These are phyloP conservation scores for Penicillium freii DNA, from an alignment of 2,329 filamentous ascomycete genomes.

Conservation along the genomic window DNA sequence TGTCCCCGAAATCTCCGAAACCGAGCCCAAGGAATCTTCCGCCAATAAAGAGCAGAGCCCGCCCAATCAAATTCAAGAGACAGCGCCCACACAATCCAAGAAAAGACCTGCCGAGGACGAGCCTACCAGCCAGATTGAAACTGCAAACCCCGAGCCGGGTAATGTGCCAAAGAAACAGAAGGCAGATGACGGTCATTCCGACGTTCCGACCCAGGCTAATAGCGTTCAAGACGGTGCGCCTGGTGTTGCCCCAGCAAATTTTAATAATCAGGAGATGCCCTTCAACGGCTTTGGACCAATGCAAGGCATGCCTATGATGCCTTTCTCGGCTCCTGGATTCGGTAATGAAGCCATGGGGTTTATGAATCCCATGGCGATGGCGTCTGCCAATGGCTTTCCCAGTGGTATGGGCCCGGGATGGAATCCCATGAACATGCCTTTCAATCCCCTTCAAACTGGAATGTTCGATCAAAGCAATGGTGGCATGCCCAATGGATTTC, in stretches of 20 bases:
- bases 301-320: conserved; percentile 34
- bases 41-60: conserved; percentile 26
- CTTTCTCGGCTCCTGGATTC: conserved; percentile 37
- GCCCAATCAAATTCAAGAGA: conserved; percentile 33
- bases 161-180: conserved; percentile 45
- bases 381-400: conserved; percentile 31
- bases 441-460: conserved; percentile 34
- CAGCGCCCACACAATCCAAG: conserved; percentile 53
- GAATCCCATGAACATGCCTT: conserved; percentile 49
- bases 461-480: conserved; percentile 38
- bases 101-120: conserved; percentile 81
- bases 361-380: conserved; percentile 44
- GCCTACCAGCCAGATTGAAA: conserved; percentile 44
- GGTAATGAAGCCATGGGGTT: conserved; percentile 33
- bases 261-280: conserved; percentile 39
- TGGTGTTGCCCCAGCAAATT: conserved; percentile 23
- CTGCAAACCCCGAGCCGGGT: conserved; percentile 40
- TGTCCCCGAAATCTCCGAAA: conserved; percentile 15
- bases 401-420: conserved; percentile 37
- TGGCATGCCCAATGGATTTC: conserved; percentile 33
- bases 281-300: conserved; percentile 34
- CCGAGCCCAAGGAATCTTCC: conserved; percentile 12
- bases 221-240: conserved; percentile 16
- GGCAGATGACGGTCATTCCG: conserved; percentile 38
- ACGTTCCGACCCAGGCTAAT: conserved; percentile 12